phyloP scores from a whole-genome alignment of 176 grass and related monocot species.

The Avena atlantica region DNA sequence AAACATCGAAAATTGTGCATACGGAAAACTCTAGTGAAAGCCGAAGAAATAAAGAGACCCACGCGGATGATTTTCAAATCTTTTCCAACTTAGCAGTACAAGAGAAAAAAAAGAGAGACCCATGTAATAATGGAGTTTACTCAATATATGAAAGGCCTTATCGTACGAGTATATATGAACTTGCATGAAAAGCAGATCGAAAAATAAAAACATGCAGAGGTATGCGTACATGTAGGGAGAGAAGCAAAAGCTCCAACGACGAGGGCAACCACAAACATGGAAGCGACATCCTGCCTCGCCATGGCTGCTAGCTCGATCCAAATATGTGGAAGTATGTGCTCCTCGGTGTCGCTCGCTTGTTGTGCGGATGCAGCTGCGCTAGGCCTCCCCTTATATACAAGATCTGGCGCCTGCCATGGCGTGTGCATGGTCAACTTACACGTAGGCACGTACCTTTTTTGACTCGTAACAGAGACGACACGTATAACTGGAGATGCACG shows the following conservation, averaged over 20 bases:
- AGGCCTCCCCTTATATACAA: constrained; percentile 30
- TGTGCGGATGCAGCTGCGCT: not conserved
- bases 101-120: too few relatives aligned
- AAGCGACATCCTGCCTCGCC: constrained; percentile 29
- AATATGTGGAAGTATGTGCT: not conserved
- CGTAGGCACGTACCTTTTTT: not conserved
- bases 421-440: constrained; percentile 10
- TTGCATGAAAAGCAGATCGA: not conserved
- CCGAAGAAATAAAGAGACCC: too few relatives aligned
- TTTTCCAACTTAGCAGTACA: too few relatives aligned
- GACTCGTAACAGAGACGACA: not conserved
- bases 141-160: too few relatives aligned
- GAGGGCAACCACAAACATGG: constrained; percentile 40
- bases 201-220: constrained; percentile 18
- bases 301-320: not conserved
- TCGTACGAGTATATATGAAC: too few relatives aligned
- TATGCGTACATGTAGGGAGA: constrained; percentile 54
- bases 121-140: too few relatives aligned
- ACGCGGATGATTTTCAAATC: too few relatives aligned
- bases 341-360: not conserved
- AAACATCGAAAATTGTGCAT: too few relatives aligned
- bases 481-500: not conserved
- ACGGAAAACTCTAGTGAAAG: too few relatives aligned
- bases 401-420: constrained; percentile 1
- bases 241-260: constrained; percentile 48